Conservation (phyloP, 257 asterid species). For the Solanum clarkiae region DNA sequence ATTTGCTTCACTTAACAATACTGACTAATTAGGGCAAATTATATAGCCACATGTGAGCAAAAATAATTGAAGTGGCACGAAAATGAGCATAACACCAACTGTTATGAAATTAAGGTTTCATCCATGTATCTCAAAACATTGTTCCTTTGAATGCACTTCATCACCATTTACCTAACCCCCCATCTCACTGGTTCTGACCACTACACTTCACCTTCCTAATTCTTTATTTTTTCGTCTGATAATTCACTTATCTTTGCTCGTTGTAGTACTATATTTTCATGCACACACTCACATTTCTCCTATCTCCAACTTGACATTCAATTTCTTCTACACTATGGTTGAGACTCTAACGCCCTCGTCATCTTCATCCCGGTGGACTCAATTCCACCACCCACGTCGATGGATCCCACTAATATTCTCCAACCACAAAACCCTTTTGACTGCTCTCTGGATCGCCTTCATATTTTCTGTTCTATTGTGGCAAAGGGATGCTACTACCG, state of each 20-base stretch:
- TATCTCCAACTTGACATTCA: background rate
- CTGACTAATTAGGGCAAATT: background rate
- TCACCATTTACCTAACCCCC: conserved; percentile 7
- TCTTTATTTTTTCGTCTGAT: background rate
- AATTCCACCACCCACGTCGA: conserved; percentile 26
- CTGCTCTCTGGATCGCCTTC: conserved; percentile 23
- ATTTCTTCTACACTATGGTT: conserved; percentile 8
- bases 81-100: background rate
- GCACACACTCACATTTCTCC: background rate
- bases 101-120: background rate
- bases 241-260: background rate
- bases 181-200: conserved; percentile 7
- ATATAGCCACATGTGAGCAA: background rate
- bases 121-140: background rate
- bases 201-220: conserved; percentile 21
- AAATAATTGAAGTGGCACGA: background rate
- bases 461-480: conserved; percentile 28
- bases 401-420: conserved; percentile 32
- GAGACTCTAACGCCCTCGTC: conserved; percentile 35
- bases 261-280: background rate
- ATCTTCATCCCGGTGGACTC: conserved; percentile 16
- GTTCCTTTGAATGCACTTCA: conserved; percentile 24
- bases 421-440: conserved; percentile 26
- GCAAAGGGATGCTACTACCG: conserved; percentile 34
- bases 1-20: too few species aligned